phyloP scores from a whole-genome alignment of 2,329 filamentous ascomycete species.

The Aspergillus piperis region DNA sequence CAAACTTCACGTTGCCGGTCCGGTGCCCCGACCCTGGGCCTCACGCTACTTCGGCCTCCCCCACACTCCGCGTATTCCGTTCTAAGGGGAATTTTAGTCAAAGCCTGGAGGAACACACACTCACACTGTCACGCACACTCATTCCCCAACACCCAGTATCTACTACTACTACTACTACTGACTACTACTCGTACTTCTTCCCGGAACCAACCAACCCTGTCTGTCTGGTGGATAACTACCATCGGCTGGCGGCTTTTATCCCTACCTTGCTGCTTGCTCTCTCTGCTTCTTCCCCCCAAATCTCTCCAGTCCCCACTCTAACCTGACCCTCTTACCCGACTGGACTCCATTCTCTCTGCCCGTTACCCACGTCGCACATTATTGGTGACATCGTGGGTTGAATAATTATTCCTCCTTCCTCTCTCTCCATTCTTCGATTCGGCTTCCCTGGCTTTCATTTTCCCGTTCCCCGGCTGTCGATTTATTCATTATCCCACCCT shows the following conservation, averaged over 20 bases:
- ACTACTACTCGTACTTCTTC: background rate
- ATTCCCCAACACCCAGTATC: background rate
- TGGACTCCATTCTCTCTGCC: background rate
- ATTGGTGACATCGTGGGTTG: background rate
- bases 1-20: slow-evolving; percentile 28
- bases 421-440: slow-evolving; percentile 9
- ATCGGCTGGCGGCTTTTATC: background rate
- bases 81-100: slow-evolving; percentile 14
- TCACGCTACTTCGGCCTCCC: slow-evolving; percentile 28
- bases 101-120: background rate
- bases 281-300: slow-evolving; percentile 7
- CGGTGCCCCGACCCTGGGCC: slow-evolving; percentile 33
- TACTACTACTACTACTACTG: background rate
- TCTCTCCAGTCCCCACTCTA: slow-evolving; percentile 6
- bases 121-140: background rate
- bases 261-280: background rate
- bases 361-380: slow-evolving; percentile 4
- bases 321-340: slow-evolving; percentile 3
- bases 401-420: slow-evolving; percentile 5
- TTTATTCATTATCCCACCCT: slow-evolving; percentile 1
- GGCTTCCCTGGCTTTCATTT: background rate
- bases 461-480: slow-evolving; percentile 3
- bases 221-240: background rate
- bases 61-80: slow-evolving; percentile 39
- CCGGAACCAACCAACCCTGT: background rate